Percentiles rank a stretch among this genome's conserved stretches.
Evolutionary conservation across 140 eudicot species (phyloP).

Genomic region (Oenanthe javanica): DNA sequence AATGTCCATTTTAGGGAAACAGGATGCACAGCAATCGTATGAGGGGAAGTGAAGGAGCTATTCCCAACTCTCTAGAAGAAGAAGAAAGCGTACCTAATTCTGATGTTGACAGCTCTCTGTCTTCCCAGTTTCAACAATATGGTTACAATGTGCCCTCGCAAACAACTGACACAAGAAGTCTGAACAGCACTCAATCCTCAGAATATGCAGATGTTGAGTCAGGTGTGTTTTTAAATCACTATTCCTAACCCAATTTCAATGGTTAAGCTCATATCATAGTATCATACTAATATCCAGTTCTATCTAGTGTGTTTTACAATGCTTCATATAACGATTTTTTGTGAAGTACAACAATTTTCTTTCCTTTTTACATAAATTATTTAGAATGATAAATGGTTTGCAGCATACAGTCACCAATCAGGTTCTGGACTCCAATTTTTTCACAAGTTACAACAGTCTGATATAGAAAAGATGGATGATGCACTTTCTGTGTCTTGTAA

Average conservation of each 20-base stretch:
- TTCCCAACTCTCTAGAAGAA: slow-evolving; percentile 47
- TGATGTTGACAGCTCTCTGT: slow-evolving; percentile 53
- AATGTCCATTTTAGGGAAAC: slow-evolving; percentile 46
- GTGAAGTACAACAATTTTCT: background rate
- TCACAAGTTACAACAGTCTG: slow-evolving; percentile 44
- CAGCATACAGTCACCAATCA: slow-evolving; percentile 77
- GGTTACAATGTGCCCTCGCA: slow-evolving; percentile 53
- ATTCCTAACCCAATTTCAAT: background rate
- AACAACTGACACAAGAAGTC: slow-evolving; percentile 58
- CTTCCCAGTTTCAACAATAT: slow-evolving; percentile 38
- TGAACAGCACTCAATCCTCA: slow-evolving; percentile 67
- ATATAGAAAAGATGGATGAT: slow-evolving; percentile 34
- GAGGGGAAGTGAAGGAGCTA: slow-evolving; percentile 48
- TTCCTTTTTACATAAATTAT: background rate
- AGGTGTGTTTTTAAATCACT: slow-evolving; percentile 36
- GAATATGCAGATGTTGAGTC: slow-evolving; percentile 90
- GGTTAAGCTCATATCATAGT: background rate
- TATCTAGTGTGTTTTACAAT: background rate
- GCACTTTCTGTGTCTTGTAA: slow-evolving; percentile 48
- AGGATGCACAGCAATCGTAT: slow-evolving; percentile 58
- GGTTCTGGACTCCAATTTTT: slow-evolving; percentile 51
- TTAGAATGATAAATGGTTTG: slow-evolving; percentile 6
- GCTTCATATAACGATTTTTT: background rate
- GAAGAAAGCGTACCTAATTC: slow-evolving; percentile 43
- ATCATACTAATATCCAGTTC: background rate